phyloP scores from a whole-genome alignment of 192 early-diverging fungal genomes.

The Linnemannia schmuckeri region DNA sequence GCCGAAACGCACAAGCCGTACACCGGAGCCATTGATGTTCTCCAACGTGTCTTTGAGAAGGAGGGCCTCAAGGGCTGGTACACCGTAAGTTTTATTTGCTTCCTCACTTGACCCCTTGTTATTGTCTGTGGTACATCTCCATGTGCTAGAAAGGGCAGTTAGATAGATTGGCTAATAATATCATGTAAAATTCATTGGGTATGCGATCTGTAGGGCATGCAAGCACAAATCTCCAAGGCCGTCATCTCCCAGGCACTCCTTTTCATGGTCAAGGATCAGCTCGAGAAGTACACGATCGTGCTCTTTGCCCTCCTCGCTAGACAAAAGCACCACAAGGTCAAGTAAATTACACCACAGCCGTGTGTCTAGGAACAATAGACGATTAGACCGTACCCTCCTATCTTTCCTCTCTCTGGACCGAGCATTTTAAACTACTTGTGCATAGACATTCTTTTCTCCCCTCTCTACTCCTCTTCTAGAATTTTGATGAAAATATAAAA shows the following conservation, averaged over 20 bases:
- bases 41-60: constrained; percentile 79
- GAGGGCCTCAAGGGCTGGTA: constrained; percentile 95
- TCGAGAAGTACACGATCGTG: constrained; percentile 79
- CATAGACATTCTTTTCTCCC: neutral
- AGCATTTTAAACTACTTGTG: neutral
- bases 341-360: constrained; percentile 1
- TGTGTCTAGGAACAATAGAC: neutral
- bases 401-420: neutral
- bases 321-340: constrained; percentile 32
- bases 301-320: constrained; percentile 65
- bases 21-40: constrained; percentile 86
- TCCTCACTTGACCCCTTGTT: neutral
- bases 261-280: constrained; percentile 96
- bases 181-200: constrained; percentile 1
- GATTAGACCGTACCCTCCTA: neutral
- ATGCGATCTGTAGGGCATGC: constrained; percentile 81
- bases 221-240: constrained; percentile 98
- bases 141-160: neutral
- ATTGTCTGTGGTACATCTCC: constrained; percentile 5
- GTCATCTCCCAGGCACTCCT: constrained; percentile 99
- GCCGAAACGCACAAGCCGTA: constrained; percentile 70
- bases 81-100: constrained; percentile 72
- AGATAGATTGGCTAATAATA: neutral
- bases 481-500: neutral
- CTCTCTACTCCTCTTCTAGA: neutral